Conservation (phyloP, 176 grass and related monocot genomes). For the Oryza meridionalis region DNA sequence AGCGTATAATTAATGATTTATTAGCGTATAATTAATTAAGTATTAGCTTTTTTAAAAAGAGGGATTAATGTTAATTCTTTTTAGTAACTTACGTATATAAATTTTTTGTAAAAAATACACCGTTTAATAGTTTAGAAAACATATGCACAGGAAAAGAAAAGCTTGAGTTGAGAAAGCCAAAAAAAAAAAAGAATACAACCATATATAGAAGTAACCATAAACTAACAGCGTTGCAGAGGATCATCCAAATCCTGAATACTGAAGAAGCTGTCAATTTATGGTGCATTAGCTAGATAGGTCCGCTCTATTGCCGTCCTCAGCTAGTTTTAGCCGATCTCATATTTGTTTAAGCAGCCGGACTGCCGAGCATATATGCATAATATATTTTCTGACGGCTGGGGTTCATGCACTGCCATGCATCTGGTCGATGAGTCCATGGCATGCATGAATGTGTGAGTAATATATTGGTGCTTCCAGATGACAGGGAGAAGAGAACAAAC, state of each 20-base stretch:
- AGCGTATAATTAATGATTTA: too few species aligned
- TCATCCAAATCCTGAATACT: not conserved
- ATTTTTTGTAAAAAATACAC: too few species aligned
- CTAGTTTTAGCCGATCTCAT: not conserved
- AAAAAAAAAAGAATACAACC: too few species aligned
- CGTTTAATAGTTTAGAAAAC: too few species aligned
- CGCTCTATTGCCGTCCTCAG: not conserved
- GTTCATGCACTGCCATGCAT: not conserved
- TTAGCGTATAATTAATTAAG: too few species aligned
- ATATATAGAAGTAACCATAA: not conserved
- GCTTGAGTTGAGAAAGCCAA: too few species aligned
- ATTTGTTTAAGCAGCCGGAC: not conserved
- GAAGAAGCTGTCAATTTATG: not conserved
- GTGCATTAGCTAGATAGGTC: not conserved
- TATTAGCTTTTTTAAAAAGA: too few species aligned
- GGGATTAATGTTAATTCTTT: too few species aligned
- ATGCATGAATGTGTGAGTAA: not conserved
- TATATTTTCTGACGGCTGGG: too few species aligned
- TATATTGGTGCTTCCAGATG: not conserved
- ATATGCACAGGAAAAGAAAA: too few species aligned
- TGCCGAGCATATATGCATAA: not conserved
- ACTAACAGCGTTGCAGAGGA: not conserved
- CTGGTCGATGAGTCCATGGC: not conserved
- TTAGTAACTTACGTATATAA: too few species aligned
- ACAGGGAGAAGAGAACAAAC: not conserved